Percentiles rank a stretch among this genome's conserved stretches.
Evolutionary conservation across 306 rosid genomes (phyloP).

Genomic region (Glycine latifolia): DNA sequence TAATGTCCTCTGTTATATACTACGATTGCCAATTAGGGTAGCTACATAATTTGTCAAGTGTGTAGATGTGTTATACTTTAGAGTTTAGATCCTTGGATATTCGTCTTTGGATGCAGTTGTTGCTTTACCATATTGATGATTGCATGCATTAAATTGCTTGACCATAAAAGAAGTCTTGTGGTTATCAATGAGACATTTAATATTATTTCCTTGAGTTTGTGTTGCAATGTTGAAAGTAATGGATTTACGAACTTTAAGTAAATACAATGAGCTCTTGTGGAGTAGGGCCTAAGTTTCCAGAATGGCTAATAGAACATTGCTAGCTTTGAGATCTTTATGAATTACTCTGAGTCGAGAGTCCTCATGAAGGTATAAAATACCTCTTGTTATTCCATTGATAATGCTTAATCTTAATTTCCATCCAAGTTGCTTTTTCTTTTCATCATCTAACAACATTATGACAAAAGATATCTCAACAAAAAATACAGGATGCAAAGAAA

Average conservation of each 20-base stretch:
- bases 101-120: not conserved
- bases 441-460: conserved; percentile 32
- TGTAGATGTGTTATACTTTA: no score
- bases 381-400: conserved; percentile 58
- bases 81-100: no score
- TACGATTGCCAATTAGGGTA: no score
- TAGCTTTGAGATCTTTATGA: conserved; percentile 62
- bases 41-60: no score
- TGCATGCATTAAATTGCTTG: conserved; percentile 19
- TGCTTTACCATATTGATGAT: conserved; percentile 1
- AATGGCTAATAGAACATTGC: conserved; percentile 51
- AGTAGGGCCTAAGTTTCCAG: no score
- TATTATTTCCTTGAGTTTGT: conserved; percentile 17
- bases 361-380: conserved; percentile 62
- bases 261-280: not conserved
- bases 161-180: not conserved
- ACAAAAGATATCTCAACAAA: not conserved
- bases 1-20: no score
- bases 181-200: not conserved
- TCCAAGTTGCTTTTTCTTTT: conserved; percentile 43
- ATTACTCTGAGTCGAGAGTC: conserved; percentile 57
- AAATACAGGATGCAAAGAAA: not conserved
- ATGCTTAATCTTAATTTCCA: conserved; percentile 52
- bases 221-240: not conserved
- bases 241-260: conserved; percentile 2